Conservation (phyloP, 1,284 basidiomycete genomes). For the Irpex rosettiformis region DNA sequence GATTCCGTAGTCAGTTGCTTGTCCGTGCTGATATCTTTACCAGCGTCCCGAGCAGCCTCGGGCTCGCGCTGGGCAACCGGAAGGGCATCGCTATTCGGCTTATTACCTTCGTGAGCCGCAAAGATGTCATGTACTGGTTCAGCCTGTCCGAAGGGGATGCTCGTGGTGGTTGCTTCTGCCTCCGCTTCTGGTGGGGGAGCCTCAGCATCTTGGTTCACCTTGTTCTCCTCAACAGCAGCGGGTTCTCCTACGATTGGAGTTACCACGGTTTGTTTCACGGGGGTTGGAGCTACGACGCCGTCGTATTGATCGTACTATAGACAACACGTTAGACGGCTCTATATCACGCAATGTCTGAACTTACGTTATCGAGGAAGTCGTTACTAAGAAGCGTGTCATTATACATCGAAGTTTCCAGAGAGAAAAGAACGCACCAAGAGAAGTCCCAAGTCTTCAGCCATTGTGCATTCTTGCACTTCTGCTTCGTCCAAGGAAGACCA, state of each 20-base stretch:
- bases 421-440: conserved; percentile 55
- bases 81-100: conserved; percentile 9
- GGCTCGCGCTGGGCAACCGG: conserved; percentile 15
- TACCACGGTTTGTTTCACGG: conserved; percentile 32
- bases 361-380: conserved; percentile 61
- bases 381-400: conserved; percentile 36
- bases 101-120: conserved; percentile 35
- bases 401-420: conserved; percentile 5
- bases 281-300: conserved; percentile 33
- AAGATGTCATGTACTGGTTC: conserved; percentile 73
- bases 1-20: conserved; percentile 3
- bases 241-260: conserved; percentile 45
- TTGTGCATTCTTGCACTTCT: conserved; percentile 72
- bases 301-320: conserved; percentile 54
- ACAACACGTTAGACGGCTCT: neutral
- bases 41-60: conserved; percentile 12
- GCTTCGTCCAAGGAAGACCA: conserved; percentile 84
- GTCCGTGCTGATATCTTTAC: conserved; percentile 12
- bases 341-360: conserved; percentile 18
- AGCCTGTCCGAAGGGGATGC: conserved; percentile 43
- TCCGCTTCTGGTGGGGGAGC: conserved; percentile 19
- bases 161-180: conserved; percentile 32
- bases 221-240: conserved; percentile 41
- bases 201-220: conserved; percentile 19
- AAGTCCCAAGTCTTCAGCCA: conserved; percentile 98